phyloP scores from a whole-genome alignment of 768 basidiomycete species.

The Macrocybe gigantea region DNA sequence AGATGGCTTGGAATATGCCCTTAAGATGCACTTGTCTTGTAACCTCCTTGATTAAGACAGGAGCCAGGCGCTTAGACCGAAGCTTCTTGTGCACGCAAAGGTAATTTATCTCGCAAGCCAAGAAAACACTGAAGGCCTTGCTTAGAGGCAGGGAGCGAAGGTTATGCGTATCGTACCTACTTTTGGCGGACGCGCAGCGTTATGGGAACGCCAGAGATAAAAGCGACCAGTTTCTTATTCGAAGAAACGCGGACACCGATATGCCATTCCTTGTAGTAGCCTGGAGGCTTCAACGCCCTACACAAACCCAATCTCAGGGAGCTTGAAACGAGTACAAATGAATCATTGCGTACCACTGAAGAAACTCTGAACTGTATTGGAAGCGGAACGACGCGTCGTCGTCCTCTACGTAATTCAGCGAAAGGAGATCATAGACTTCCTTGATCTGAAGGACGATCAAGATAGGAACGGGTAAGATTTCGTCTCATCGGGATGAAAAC shows the following conservation, averaged over 20 bases:
- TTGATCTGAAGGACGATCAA: conserved; percentile 53
- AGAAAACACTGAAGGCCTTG: conserved; percentile 32
- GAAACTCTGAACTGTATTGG: conserved; percentile 91
- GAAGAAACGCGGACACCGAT: conserved; percentile 88
- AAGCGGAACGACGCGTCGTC: conserved; percentile 95
- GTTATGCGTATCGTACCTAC: conserved; percentile 38
- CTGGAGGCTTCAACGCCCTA: conserved; percentile 94
- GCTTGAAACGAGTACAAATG: conserved; percentile 1
- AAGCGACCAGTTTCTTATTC: conserved; percentile 92
- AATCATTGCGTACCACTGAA: conserved; percentile 64
- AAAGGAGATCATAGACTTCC: conserved; percentile 89
- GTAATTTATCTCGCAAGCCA: conserved; percentile 90
- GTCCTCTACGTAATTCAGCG: conserved; percentile 94
- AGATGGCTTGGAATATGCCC: conserved; percentile 94
- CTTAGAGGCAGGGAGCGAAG: not conserved
- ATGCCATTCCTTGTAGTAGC: conserved; percentile 93
- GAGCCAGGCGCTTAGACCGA: conserved; percentile 89
- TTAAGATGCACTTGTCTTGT: conserved; percentile 87
- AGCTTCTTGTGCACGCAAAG: conserved; percentile 97
- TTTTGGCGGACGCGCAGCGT: conserved; percentile 77
- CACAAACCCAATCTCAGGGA: not conserved
- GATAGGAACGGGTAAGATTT: not conserved
- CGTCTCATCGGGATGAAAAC: not conserved
- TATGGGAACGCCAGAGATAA: conserved; percentile 91
- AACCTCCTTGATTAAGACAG: conserved; percentile 96